Percentiles rank a stretch among this genome's conserved stretches.
phyloP scores from a whole-genome alignment of 2,329 filamentous ascomycete genomes.

The Xylariales sp. region DNA sequence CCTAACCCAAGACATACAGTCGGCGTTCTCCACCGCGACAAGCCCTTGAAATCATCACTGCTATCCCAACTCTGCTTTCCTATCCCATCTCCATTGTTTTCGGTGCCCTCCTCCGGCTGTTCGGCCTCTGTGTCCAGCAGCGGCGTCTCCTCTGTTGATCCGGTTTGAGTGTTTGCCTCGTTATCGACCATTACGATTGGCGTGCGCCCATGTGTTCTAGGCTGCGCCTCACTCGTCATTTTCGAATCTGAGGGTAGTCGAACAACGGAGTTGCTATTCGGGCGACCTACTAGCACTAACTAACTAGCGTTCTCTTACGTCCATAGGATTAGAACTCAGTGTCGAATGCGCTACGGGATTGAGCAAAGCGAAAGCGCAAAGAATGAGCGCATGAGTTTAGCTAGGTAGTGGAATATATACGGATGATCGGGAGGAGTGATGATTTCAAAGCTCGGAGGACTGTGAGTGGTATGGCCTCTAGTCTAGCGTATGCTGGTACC shows the following conservation, averaged over 20 bases:
- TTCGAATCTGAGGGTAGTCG: not conserved
- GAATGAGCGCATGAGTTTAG: not conserved
- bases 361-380: slow-evolving; percentile 2
- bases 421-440: slow-evolving; percentile 4
- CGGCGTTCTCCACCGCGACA: slow-evolving; percentile 72
- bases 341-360: not conserved
- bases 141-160: slow-evolving; percentile 53
- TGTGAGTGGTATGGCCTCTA: slow-evolving; percentile 13
- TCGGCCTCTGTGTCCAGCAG: slow-evolving; percentile 52
- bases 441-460: slow-evolving; percentile 14
- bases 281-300: not conserved
- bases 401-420: not conserved
- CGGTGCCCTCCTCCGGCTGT: slow-evolving; percentile 36
- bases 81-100: slow-evolving; percentile 33
- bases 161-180: slow-evolving; percentile 37
- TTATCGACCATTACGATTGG: slow-evolving; percentile 45
- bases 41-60: slow-evolving; percentile 66
- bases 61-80: slow-evolving; percentile 59
- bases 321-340: not conserved
- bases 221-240: slow-evolving; percentile 46
- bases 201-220: slow-evolving; percentile 34
- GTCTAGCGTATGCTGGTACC: not conserved
- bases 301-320: slow-evolving; percentile 1
- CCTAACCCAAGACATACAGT: slow-evolving; percentile 60
- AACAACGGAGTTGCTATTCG: not conserved